These are phyloP conservation scores for Rhizopogon vesiculosus DNA, from an alignment of 768 basidiomycete genomes.

Conservation along the genomic window DNA sequence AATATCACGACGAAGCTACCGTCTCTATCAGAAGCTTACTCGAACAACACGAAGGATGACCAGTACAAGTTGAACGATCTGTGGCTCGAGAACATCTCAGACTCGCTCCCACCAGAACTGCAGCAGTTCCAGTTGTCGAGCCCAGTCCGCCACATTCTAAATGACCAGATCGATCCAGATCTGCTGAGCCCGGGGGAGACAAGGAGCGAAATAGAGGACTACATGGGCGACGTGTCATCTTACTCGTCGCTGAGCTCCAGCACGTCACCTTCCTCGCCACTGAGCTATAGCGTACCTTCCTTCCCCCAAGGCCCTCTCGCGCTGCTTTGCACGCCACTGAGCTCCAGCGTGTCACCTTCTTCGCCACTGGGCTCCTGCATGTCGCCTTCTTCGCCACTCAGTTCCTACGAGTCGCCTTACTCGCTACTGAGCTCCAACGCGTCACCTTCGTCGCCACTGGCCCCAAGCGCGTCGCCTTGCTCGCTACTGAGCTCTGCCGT, in stretches of 20 bases:
- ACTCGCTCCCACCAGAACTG: slow-evolving; percentile 17
- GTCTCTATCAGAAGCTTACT: slow-evolving; percentile 13
- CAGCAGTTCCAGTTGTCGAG: slow-evolving; percentile 16
- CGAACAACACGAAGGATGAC: slow-evolving; percentile 13
- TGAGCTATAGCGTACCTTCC: no score
- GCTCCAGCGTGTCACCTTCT: neutral
- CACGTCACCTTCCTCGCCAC: neutral
- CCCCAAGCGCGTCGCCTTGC: no score
- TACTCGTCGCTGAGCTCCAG: no score
- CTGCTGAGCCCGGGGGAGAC: slow-evolving; percentile 16
- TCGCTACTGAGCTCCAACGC: no score
- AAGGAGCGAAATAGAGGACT: neutral
- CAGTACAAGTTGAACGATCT: slow-evolving; percentile 7
- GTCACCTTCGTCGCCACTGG: no score
- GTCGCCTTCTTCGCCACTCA: no score
- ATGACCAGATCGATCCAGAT: slow-evolving; percentile 22
- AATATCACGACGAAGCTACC: slow-evolving; percentile 6
- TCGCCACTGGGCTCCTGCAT: no score
- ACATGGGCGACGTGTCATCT: no score
- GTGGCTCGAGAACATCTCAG: neutral
- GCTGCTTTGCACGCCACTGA: no score
- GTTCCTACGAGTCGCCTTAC: neutral
- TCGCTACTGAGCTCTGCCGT: no score
- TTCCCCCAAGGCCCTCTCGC: no score
- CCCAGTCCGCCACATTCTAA: slow-evolving; percentile 1